Conservation (phyloP, 2,329 filamentous ascomycete species). For the Colletotrichum sp. region DNA sequence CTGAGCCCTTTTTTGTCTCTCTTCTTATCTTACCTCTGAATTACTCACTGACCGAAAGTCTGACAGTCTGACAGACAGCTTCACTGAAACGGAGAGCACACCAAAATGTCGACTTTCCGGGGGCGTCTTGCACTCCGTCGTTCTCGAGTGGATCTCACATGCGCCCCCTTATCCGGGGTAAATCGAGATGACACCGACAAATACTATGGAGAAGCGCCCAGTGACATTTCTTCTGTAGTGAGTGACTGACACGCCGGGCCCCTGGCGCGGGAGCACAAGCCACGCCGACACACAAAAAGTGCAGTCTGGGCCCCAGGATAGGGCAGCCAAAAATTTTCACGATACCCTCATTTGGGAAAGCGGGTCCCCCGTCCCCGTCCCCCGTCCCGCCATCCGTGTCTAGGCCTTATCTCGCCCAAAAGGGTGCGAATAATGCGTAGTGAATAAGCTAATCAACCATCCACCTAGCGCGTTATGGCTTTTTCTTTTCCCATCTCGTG, state of each 20-base stretch:
- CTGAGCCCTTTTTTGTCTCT: neutral
- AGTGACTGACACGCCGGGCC: neutral
- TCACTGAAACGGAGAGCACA: neutral
- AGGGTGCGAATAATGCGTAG: neutral
- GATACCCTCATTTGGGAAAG: slow-evolving; percentile 18
- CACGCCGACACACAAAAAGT: neutral
- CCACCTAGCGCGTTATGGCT: neutral
- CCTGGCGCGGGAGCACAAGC: neutral
- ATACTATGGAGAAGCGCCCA: neutral
- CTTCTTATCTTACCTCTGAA: neutral
- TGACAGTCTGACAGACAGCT: neutral
- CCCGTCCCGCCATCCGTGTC: neutral
- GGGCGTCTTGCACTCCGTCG: neutral
- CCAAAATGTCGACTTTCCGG: neutral
- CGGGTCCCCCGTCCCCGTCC: neutral
- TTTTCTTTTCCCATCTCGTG: neutral
- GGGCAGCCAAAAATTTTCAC: slow-evolving; percentile 17
- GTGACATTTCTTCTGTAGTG: neutral
- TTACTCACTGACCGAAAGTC: neutral
- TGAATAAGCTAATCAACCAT: neutral
- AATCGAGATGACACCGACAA: neutral
- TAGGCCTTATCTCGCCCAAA: neutral
- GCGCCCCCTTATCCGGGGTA: neutral
- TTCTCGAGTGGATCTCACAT: neutral
- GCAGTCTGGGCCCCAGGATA: neutral